phyloP scores from a whole-genome alignment of 129 eudicot species.

The Kitagawia praeruptora region DNA sequence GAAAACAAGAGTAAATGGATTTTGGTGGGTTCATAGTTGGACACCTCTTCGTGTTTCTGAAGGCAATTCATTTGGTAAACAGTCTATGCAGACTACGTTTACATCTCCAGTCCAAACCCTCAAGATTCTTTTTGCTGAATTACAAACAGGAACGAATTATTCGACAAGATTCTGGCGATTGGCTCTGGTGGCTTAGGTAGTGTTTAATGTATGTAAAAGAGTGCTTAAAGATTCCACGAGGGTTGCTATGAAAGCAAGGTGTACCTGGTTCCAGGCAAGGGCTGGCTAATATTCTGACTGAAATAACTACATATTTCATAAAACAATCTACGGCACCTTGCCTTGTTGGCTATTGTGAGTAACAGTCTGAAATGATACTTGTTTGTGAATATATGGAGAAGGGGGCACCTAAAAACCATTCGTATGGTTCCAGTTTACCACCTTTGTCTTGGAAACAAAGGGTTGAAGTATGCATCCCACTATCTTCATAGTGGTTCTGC shows the following conservation, averaged over 20 bases:
- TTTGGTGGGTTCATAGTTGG: no score
- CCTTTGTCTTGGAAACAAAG: constrained; percentile 74
- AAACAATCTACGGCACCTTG: constrained; percentile 67
- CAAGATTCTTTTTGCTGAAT: no score
- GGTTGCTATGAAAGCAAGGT: constrained; percentile 70
- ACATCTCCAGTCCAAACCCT: no score
- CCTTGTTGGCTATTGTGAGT: constrained; percentile 84
- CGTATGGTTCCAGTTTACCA: constrained; percentile 52
- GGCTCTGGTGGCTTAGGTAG: no score
- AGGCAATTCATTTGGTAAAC: no score
- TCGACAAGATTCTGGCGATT: no score
- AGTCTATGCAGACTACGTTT: no score
- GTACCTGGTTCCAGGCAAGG: constrained; percentile 80
- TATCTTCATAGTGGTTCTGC: constrained; percentile 80
- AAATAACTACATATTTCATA: constrained; percentile 48
- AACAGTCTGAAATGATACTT: constrained; percentile 83
- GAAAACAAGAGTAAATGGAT: no score
- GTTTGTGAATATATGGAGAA: constrained; percentile 84
- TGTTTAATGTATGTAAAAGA: constrained; percentile 44
- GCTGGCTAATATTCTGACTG: constrained; percentile 69
- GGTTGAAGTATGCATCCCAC: constrained; percentile 75
- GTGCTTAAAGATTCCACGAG: constrained; percentile 40
- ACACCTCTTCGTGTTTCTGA: no score
- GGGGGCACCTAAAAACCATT: constrained; percentile 58
- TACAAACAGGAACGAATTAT: no score